Percentiles rank a stretch among this genome's conserved stretches.
These are phyloP conservation scores for Stemphylium vesicarium DNA, from an alignment of 2,329 filamentous ascomycete species.

Conservation along the genomic window DNA sequence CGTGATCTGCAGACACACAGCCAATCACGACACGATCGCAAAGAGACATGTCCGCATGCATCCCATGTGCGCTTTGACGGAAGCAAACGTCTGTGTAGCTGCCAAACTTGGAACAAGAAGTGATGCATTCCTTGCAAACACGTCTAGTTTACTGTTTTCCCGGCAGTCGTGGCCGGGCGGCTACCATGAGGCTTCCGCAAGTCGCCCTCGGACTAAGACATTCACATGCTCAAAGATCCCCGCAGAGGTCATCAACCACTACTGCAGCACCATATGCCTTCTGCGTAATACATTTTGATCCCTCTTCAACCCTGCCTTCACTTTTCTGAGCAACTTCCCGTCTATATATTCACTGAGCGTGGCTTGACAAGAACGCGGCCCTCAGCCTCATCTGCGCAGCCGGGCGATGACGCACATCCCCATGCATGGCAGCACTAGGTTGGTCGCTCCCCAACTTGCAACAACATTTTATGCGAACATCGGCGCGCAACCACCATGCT, in stretches of 20 bases:
- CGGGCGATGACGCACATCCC: slow-evolving; percentile 46
- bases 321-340: background rate
- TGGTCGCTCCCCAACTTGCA: slow-evolving; percentile 30
- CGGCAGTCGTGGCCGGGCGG: background rate
- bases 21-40: slow-evolving; percentile 46
- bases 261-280: slow-evolving; percentile 23
- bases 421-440: slow-evolving; percentile 54
- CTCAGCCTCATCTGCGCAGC: slow-evolving; percentile 32
- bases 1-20: slow-evolving; percentile 25
- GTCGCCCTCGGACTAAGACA: slow-evolving; percentile 24
- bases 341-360: slow-evolving; percentile 5
- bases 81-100: background rate
- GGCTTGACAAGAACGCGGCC: slow-evolving; percentile 24
- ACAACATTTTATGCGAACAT: slow-evolving; percentile 9
- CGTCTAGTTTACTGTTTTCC: background rate
- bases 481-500: slow-evolving; percentile 33
- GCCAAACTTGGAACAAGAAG: background rate
- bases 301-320: background rate
- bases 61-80: background rate
- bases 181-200: slow-evolving; percentile 13
- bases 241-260: slow-evolving; percentile 21
- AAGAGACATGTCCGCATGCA: slow-evolving; percentile 13
- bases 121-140: background rate
- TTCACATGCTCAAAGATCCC: slow-evolving; percentile 38
- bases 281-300: slow-evolving; percentile 8